Evolutionary conservation across 192 early-diverging fungal genomes (phyloP), one percentile per base, ranked within the genome.

Genomic region (Geranomyces michiganensis): DNA sequence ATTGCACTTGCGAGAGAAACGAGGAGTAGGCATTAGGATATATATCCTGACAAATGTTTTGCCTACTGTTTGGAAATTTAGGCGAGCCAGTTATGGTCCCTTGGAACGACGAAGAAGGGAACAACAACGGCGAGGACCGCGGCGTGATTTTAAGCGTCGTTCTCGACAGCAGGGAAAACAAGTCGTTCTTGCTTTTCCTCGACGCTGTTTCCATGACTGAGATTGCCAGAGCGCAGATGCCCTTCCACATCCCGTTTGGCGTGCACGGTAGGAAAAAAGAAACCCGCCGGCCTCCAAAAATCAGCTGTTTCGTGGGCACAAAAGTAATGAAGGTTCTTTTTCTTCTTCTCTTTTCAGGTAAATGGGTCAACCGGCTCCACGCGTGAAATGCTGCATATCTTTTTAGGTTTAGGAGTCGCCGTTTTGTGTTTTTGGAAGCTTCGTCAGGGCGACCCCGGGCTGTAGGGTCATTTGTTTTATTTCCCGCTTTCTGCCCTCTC

Each of bases 1-100:
- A 44, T 12, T 21, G 62, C 36, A 4, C 58, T 29, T 8, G 17
- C 26, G 31, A 19, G 1, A 33, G 15, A 55, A 55, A 27, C n/a
- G n/a, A 47, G n/a, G n/a, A 47, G 46, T 47, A 14, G n/a, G n/a
- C n/a, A n/a, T n/a, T n/a, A n/a, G n/a, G n/a, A n/a, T n/a, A n/a
- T n/a, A n/a, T n/a, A n/a, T n/a, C n/a, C n/a, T 60, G 21, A 29
- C 1, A 17, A 51, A 51, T 0, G 48, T 51, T 51, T 1, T 51
- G 5, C 24, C 29, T 19, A 13, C 29, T 10, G 53, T 56, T 68
- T 44, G 0, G 22, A 26, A 8, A 1, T 8, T n/a, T 66, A 74
- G 73, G 73, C 30, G 66, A 70, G 29, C 68, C 68, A 0, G 65
- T 71, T 30, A 71, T 76, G 68, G 62, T 76, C n/a, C 74, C 59